Percentiles rank a stretch among this genome's conserved stretches.
These are phyloP conservation scores for Ogataea corticis DNA, from an alignment of 805 yeast genomes.

Conservation along the genomic window DNA sequence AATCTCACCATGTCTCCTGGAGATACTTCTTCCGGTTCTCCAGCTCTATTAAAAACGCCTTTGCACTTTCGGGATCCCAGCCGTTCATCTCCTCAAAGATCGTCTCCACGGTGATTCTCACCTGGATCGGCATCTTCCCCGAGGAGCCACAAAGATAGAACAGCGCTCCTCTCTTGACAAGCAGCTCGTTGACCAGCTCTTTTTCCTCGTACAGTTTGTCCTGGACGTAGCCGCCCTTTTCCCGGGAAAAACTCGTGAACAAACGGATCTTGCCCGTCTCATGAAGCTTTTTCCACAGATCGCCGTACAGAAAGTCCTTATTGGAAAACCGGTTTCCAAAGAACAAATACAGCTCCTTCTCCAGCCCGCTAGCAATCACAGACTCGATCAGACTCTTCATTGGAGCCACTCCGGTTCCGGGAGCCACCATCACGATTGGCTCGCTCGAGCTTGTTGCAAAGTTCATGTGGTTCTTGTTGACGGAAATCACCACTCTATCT, in stretches of 20 bases:
- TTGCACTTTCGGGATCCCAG: conserved; percentile 46
- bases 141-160: conserved; percentile 90
- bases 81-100: conserved; percentile 51
- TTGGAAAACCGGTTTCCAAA: conserved; percentile 69
- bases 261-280: conserved; percentile 39
- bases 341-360: conserved; percentile 52
- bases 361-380: conserved; percentile 18
- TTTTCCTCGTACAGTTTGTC: conserved; percentile 59
- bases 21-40: conserved; percentile 68
- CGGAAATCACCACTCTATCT: conserved; percentile 52
- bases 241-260: conserved; percentile 51
- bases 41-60: conserved; percentile 51
- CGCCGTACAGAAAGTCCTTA: conserved; percentile 69
- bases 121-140: conserved; percentile 87
- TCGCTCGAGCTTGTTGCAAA: conserved; percentile 22
- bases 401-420: conserved; percentile 98
- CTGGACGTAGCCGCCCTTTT: conserved; percentile 71
- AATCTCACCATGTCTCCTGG: conserved; percentile 92
- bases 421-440: conserved; percentile 75
- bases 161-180: conserved; percentile 56
- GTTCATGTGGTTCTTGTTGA: conserved; percentile 47
- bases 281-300: conserved; percentile 47
- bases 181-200: conserved; percentile 48
- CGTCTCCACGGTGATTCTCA: conserved; percentile 73
- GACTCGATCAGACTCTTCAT: conserved; percentile 67